Base-by-base conservation (phyloP, 192 early-diverging fungal genomes). In the Dispira simplex region DNA sequence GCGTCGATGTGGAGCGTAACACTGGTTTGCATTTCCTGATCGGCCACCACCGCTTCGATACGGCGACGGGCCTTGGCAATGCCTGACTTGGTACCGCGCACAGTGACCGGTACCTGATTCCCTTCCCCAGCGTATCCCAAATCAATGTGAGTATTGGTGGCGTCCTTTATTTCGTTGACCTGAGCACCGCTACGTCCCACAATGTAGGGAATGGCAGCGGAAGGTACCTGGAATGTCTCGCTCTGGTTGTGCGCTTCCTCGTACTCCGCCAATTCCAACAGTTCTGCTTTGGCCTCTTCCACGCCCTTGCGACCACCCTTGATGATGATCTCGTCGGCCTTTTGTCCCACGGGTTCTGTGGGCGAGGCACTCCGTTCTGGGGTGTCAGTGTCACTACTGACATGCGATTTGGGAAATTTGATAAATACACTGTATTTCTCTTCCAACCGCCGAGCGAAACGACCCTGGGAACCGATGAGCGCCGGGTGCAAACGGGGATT, bases 261-360 rank as follows among this genome's bases (percentile, higher is more conserved):
- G 65, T 91, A 83, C 26, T 90, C 89, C 16, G 88, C 81, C 25
- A 90, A 76, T 63, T 90, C 85, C 65, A 91, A 64, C 46, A 98
- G 77, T 72, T 93, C 91, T 28, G 72, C 73, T 77, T 90, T 88
- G 57, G 90, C 90, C 25, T 73, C 70, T 10, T 79, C 77, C 49
- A 91, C 89, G 62, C 89, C 91, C 68, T 79, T 83, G 70, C 88
- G 89, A 45, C 85, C 83, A 44, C 95, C 95, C 55, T 83, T 83
- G 63, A 98, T 85, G 26, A 76, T 75, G 44, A 98, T 89, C 64
- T 86, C 77, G 67, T 87, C 79, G 16, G 84, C 46, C 11, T 53
- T 44, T n/a, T 64, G 57, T 44, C 28, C 64, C 43, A 47, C 56
- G 16, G 57, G 44, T 46, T 56, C 67, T 8, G 21, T 45, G 16